Evolutionary conservation across 768 basidiomycete species (phyloP).

Genomic region (Hydnomerulius pinastri): DNA sequence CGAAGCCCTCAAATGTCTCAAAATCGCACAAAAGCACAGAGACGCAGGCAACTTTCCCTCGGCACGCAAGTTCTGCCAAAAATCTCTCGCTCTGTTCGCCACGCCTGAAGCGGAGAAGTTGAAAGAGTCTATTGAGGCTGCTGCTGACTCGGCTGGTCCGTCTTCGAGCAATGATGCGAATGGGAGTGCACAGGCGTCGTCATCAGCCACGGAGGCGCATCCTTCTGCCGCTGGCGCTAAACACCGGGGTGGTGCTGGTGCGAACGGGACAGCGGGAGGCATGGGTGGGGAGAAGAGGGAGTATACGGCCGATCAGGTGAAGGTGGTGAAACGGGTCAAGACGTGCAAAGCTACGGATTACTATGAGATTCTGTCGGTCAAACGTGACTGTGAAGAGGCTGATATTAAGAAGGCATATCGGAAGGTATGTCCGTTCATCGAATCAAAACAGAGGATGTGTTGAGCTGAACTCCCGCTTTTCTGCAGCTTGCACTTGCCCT

Average conservation of each 20-base stretch:
- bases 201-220: constrained; percentile 64
- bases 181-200: constrained; percentile 40
- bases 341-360: constrained; percentile 87
- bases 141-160: constrained; percentile 44
- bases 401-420: constrained; percentile 95
- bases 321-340: constrained; percentile 83
- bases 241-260: constrained; percentile 50
- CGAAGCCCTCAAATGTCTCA: constrained; percentile 81
- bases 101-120: constrained; percentile 75
- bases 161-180: constrained; percentile 37
- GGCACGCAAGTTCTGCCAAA: constrained; percentile 87
- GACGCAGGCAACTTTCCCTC: constrained; percentile 70
- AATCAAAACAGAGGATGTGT: constrained; percentile 5
- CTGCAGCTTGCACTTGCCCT: constrained; percentile 80
- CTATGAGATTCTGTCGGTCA: constrained; percentile 85
- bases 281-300: constrained; percentile 77
- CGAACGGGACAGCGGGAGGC: constrained; percentile 57
- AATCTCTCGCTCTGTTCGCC: constrained; percentile 80
- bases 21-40: constrained; percentile 75
- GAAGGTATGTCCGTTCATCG: constrained; percentile 61
- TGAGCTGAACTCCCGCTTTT: constrained; percentile 8
- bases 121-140: constrained; percentile 64
- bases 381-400: constrained; percentile 78
- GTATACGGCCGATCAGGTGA: constrained; percentile 81
- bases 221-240: constrained; percentile 73